Evolutionary conservation across 192 early-diverging fungal genomes (phyloP).

Genomic region (Coemansia erecta): DNA sequence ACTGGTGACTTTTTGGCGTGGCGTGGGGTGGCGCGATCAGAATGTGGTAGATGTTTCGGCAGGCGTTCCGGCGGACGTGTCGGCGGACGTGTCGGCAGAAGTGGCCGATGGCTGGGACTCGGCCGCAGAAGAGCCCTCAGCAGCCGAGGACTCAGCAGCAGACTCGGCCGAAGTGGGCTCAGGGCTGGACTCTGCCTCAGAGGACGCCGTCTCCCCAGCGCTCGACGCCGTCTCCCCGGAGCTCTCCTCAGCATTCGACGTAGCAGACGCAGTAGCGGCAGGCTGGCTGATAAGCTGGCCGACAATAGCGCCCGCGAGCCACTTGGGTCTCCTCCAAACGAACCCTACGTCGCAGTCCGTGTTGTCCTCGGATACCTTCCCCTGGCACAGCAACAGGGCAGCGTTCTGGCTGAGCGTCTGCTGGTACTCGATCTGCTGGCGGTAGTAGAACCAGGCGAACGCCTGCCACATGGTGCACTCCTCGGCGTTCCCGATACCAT

Average conservation of each 20-base stretch:
- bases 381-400: conserved; percentile 38
- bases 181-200: neutral
- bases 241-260: neutral
- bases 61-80: no score
- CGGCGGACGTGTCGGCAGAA: neutral
- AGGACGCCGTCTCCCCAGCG: neutral
- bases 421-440: conserved; percentile 54
- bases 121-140: neutral
- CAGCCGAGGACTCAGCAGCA: no score
- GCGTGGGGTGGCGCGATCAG: neutral
- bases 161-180: neutral
- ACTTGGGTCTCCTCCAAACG: conserved; percentile 47
- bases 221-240: neutral
- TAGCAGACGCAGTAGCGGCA: no score
- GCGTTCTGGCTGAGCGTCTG: conserved; percentile 54
- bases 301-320: conserved; percentile 44
- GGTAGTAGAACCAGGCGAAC: conserved; percentile 53
- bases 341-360: conserved; percentile 35
- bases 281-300: conserved; percentile 25
- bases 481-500: conserved; percentile 32
- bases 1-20: neutral
- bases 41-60: neutral
- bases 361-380: conserved; percentile 28
- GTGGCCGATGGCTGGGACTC: neutral
- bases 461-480: conserved; percentile 55